Base-by-base conservation (phyloP, 1,139 yeast genomes). In the Entelexis paramagnoliae region DNA sequence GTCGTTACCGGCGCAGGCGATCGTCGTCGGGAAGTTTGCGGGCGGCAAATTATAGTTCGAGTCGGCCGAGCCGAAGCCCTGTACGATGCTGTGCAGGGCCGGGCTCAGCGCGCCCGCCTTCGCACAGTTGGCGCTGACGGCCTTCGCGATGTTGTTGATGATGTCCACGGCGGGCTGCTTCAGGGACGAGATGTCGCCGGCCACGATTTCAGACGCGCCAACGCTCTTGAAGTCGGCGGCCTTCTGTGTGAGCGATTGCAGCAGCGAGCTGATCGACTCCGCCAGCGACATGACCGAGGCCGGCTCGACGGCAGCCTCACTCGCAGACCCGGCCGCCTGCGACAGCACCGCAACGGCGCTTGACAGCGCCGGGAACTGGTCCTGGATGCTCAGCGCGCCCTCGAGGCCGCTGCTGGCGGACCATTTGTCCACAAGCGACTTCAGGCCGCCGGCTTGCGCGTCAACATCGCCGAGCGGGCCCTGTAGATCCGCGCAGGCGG, bases 161-260 rank as follows among this genome's bases (percentile, higher is more conserved):
- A 57, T 67, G 62, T 76, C 73, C 55, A 77, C 70, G 55, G 57
- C 56, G 32, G 60, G 58, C 43, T 24, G 44, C 19, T 38, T 45
- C 38, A 59, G 49, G 24, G 46, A 48, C 63, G 52, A 8, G 52
- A 65, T 47, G 53, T 60, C 64, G 24, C 50, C 51, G 17, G 53
- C 52, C 26, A 59, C 65, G 51, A 59, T 59, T 30, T 33, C n/a
- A n/a, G 38, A 17, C 30, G 59, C 58, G 28, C 60, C 60, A 10
- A 54, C 60, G 22, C 53, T 46, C 19, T n/a, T 24, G 43, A 62
- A 57, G 40, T 56, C 60, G 32, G 48, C 38, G 11, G 62, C 59
- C 56, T 60, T 57, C 35, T 19, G 30, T 14, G 51, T 42, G 22
- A 62, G 51, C 45, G 53, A 52, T 40, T 49, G 43, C 26, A 62